A percentile compares a stretch with the other conserved stretches of the same genome.
These are phyloP conservation scores for Protostelium mycophagum DNA, from an alignment of 78 protist genomes.

Conservation along the genomic window DNA sequence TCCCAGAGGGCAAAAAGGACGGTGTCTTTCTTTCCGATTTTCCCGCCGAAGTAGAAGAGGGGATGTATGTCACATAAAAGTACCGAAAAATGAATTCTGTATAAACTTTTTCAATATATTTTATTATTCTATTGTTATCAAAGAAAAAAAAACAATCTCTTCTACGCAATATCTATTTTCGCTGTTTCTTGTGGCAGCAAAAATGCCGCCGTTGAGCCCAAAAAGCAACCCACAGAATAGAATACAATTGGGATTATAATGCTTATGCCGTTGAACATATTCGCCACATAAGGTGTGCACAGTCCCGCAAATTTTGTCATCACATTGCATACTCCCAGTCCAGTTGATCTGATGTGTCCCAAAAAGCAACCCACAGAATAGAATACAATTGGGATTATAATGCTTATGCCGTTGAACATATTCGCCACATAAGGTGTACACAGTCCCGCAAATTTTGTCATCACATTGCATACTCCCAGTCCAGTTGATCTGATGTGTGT, in stretches of 20 bases:
- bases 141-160: too few relatives aligned
- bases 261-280: neutral
- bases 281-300: conserved; percentile 15
- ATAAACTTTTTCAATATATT: too few relatives aligned
- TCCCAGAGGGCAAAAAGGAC: neutral
- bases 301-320: conserved; percentile 17
- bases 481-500: conserved; percentile 16
- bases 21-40: neutral
- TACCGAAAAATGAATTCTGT: too few relatives aligned
- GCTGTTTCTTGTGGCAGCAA: neutral
- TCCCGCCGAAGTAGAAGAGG: neutral
- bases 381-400: neutral
- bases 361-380: neutral
- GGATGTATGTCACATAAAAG: neutral
- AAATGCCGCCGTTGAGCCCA: neutral
- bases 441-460: conserved; percentile 17
- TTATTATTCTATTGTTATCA: too few relatives aligned
- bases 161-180: neutral
- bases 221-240: neutral
- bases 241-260: neutral
- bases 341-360: conserved; percentile 10
- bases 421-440: conserved; percentile 16
- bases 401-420: neutral
- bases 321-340: conserved; percentile 9
- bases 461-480: conserved; percentile 8